Base-by-base conservation (phyloP, 768 basidiomycete genomes). In the Agaricus bisporus region DNA sequence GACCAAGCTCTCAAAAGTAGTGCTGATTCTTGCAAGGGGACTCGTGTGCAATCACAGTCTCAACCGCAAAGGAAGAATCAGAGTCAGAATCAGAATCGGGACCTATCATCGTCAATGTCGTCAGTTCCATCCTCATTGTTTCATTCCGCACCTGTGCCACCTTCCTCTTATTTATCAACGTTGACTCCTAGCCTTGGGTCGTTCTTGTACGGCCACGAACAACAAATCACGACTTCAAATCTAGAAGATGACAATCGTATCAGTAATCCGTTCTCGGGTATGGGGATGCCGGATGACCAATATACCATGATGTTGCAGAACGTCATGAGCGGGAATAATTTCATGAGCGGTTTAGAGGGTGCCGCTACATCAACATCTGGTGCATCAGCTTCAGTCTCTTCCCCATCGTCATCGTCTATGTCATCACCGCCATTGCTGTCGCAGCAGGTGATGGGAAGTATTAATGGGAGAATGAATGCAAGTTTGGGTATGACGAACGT, bases 201-300 rank as follows among this genome's bases (percentile, higher is more conserved):
- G 11, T 32, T 32, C 32, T 8, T 11, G 32, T 32, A 32, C 32
- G 32, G 32, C 8, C 32, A 32, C 8, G 32, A 32, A 32, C 32
- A 32, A 7, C 32, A 32, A 32, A 32, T 11, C 2, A 11, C 11
- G 32, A 61, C 43, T 29, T 29, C 20, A 10, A n/a, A 20, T 36
- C 29, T 75, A 49, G 77, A 77, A 32, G 71, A 75, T 50, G 80
- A 85, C 26, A 75, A 74, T 29, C 72, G 81, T 53, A 80, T 90
- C 59, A 93, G 95, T 68, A 93, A 95, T 68, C 90, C 91, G 5
- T 75, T 97, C 39, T 88, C 86, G 14, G 87, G 84, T 15, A 88
- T 94, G 82, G 93, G 92, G 11, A 78, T 95, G 51, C 81, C 85
- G 14, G 91, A 95, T 61, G 90, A 94, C 64, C 89, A 93, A 67